Evolutionary conservation across 176 grass and related monocot genomes (phyloP), one percentile per base, ranked within the genome.

Genomic region (Lolium rigidum): DNA sequence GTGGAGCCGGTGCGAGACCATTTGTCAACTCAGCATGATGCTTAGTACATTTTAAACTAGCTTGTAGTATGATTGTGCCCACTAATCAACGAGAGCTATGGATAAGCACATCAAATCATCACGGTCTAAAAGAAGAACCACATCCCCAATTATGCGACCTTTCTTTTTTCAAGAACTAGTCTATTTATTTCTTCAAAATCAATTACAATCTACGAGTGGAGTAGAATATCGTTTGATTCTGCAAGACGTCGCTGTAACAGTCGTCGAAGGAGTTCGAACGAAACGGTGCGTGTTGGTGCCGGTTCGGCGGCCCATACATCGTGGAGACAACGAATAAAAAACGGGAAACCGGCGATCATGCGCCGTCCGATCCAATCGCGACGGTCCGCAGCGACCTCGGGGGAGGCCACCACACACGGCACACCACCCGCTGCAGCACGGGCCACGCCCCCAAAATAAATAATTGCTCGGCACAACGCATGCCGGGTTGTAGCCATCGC

Each of bases 401-500:
- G 12, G 41, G 3, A 63, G 9, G 20, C 43, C 43, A 80, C 18
- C 28, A 49, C 60, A 38, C 24, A n/a, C n/a, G 60, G 50, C 70
- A 50, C 54, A 15, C 1, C 54, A 9, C 14, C 28, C 10, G 20
- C 17, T 60, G 6, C 72, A 6, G 39, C 17, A 22, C n/a, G 62
- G 62, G 46, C 62, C n/a, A 72, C 54, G 69, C 82, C 17, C 16
- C 3, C 11, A 38, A 79, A 74, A n/a, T 87, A 90, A 90, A 86
- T 75, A 52, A n/a, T 67, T 46, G 63, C 82, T 3, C 51, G 59
- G 64, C 39, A 26, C 41, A 44, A 48, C 59, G 38, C 74, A 75
- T 47, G 72, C 72, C 72, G 14, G 71, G 28, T 22, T 52, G 31
- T 80, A 71, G 11, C 63, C 21, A 48, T 74, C 48, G 6, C 8